phyloP scores from a whole-genome alignment of 139 green algal genomes.

The Klebsormidium nitens region DNA sequence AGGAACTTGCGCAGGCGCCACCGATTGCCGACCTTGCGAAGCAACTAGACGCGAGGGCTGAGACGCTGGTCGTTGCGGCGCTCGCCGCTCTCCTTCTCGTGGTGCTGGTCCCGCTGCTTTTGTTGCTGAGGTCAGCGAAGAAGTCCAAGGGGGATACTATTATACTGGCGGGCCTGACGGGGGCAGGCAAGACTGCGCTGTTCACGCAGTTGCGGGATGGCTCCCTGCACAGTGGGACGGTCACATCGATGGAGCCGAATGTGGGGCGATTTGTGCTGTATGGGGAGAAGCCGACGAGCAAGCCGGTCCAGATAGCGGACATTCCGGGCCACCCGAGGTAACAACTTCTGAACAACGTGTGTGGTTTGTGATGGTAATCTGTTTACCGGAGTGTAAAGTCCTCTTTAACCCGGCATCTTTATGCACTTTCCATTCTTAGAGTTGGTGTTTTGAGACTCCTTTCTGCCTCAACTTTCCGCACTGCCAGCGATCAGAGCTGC shows the following conservation, averaged over 20 bases:
- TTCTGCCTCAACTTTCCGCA: too few relatives aligned
- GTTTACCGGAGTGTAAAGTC: too few relatives aligned
- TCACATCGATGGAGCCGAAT: constrained; percentile 40
- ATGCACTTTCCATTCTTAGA: too few relatives aligned
- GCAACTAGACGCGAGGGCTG: not conserved
- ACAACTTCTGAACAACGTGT: too few relatives aligned
- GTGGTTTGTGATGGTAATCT: too few relatives aligned
- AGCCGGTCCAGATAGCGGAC: constrained; percentile 62
- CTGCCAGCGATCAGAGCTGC: too few relatives aligned
- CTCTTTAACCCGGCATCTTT: too few relatives aligned
- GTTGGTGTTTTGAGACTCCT: too few relatives aligned
- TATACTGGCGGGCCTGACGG: constrained; percentile 23
- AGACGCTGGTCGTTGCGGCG: not conserved
- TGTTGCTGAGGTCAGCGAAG: not conserved
- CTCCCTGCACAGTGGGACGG: constrained; percentile 23
- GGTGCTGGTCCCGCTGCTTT: not conserved
- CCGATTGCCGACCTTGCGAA: not conserved
- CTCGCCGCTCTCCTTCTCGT: not conserved
- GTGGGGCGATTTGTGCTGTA: constrained; percentile 12
- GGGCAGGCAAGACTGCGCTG: constrained; percentile 31
- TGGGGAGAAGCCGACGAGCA: constrained; percentile 4
- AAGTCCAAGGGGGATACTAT: constrained; percentile 17
- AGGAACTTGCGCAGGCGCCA: not conserved
- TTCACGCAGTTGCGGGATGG: constrained; percentile 38
- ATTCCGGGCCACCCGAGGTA: constrained; percentile 76